Conservation (phyloP, 257 asterid genomes). For the Primulina eburnea region DNA sequence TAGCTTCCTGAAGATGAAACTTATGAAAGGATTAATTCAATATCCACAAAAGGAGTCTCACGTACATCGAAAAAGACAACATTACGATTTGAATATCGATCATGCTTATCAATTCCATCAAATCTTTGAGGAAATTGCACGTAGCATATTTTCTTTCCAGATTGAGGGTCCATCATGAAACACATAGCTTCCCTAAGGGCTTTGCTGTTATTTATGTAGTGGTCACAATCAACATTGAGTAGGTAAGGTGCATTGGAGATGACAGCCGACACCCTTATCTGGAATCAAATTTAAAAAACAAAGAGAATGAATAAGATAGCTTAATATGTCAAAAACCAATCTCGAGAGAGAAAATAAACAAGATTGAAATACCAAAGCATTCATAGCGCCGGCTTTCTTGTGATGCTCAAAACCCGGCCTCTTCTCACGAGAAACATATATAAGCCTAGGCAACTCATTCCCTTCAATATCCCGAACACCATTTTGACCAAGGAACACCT, state of each 20-base stretch:
- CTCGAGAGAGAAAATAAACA: neutral
- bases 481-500: slow-evolving; percentile 59
- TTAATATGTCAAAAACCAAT: neutral
- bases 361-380: slow-evolving; percentile 42
- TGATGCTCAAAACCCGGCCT: slow-evolving; percentile 62
- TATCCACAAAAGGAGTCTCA: neutral
- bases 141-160: slow-evolving; percentile 71
- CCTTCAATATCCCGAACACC: slow-evolving; percentile 58
- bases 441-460: slow-evolving; percentile 50
- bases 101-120: slow-evolving; percentile 72
- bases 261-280: slow-evolving; percentile 90
- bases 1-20: slow-evolving; percentile 8
- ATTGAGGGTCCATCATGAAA: slow-evolving; percentile 70
- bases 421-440: slow-evolving; percentile 60
- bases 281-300: slow-evolving; percentile 12
- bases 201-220: slow-evolving; percentile 80
- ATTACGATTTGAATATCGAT: slow-evolving; percentile 76
- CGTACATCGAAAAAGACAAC: slow-evolving; percentile 63
- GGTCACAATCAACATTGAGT: slow-evolving; percentile 90
- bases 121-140: slow-evolving; percentile 53
- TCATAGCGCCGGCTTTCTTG: slow-evolving; percentile 66
- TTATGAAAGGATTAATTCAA: neutral
- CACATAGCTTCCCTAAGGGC: slow-evolving; percentile 97
- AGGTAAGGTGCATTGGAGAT: slow-evolving; percentile 78
- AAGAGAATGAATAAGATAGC: neutral